These are phyloP conservation scores for Saksenaea vasiformis DNA, from an alignment of 371 early-diverging fungal species.

Conservation along the genomic window DNA sequence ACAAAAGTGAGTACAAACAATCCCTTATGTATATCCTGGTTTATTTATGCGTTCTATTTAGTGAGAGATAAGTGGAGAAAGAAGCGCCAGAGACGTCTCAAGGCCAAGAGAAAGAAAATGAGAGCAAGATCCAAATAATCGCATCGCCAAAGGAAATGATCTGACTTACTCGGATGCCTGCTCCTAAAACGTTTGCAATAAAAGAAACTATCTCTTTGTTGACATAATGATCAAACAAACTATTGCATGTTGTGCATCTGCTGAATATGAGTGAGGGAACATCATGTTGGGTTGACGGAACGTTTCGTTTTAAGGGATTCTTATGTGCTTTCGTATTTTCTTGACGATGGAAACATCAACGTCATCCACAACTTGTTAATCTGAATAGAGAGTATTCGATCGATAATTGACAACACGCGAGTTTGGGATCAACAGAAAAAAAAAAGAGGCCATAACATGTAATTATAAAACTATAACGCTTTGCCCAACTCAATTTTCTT, in stretches of 20 bases:
- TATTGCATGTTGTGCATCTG: too few relatives aligned
- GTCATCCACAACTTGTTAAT: too few relatives aligned
- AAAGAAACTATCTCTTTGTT: neutral
- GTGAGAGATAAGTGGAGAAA: conserved; percentile 46
- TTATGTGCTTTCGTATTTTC: too few relatives aligned
- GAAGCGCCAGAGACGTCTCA: conserved; percentile 43
- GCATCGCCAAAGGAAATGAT: conserved; percentile 2
- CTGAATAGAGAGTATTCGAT: too few relatives aligned
- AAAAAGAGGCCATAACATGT: neutral
- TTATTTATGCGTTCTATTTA: too few relatives aligned
- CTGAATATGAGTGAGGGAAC: too few relatives aligned
- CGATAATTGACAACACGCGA: too few relatives aligned
- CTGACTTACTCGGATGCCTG: neutral
- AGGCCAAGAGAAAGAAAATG: conserved; percentile 46
- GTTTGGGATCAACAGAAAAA: neutral
- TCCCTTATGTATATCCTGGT: conserved; percentile 9
- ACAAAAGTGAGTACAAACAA: too few relatives aligned
- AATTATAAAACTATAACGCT: conserved; percentile 23
- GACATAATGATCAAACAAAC: neutral
- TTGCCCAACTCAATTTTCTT: conserved; percentile 92
- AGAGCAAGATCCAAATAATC: conserved; percentile 40
- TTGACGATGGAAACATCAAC: too few relatives aligned
- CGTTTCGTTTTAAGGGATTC: too few relatives aligned
- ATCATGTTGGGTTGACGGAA: too few relatives aligned
- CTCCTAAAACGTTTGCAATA: neutral